Percentiles rank a stretch among this genome's conserved stretches.
Conservation (phyloP, 2,329 filamentous ascomycete species). For the Onygenales sp. region DNA sequence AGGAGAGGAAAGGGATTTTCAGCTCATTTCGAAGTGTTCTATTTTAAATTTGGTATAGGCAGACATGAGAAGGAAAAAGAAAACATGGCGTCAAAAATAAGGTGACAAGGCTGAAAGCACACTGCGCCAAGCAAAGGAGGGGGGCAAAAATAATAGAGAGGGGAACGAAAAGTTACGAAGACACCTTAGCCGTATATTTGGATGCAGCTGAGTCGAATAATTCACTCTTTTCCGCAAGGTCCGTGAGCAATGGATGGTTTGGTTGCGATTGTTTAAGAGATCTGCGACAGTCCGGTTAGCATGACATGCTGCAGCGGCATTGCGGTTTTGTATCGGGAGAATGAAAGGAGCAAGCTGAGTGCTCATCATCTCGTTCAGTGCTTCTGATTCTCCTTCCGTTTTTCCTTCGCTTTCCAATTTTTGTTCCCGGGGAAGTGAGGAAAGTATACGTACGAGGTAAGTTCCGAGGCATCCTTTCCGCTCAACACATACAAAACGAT, state of each 20-base stretch:
- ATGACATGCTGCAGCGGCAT: background rate
- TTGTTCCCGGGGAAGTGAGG: background rate
- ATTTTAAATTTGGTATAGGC: too few species aligned
- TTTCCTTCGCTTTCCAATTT: too few species aligned
- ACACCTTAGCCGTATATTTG: conserved; percentile 79
- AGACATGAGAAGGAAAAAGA: background rate
- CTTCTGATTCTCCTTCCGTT: too few species aligned
- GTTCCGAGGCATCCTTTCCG: conserved; percentile 60
- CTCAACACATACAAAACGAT: conserved; percentile 69
- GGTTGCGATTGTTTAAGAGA: conserved; percentile 46
- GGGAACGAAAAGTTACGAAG: conserved; percentile 15
- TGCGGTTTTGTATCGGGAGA: too few species aligned
- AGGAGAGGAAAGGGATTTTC: too few species aligned
- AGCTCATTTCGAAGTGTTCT: too few species aligned
- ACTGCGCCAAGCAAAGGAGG: background rate
- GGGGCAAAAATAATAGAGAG: background rate
- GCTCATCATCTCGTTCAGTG: too few species aligned
- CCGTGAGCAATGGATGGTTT: conserved; percentile 60
- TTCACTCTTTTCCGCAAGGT: conserved; percentile 76
- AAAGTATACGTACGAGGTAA: conserved; percentile 46
- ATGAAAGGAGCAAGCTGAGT: too few species aligned
- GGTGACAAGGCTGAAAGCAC: background rate
- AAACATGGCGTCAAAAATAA: background rate
- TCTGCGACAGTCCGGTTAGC: conserved; percentile 12
- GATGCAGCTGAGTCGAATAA: conserved; percentile 76